These are phyloP conservation scores for Meripilus lineatus DNA, from an alignment of 1,284 basidiomycete genomes.

Conservation along the genomic window DNA sequence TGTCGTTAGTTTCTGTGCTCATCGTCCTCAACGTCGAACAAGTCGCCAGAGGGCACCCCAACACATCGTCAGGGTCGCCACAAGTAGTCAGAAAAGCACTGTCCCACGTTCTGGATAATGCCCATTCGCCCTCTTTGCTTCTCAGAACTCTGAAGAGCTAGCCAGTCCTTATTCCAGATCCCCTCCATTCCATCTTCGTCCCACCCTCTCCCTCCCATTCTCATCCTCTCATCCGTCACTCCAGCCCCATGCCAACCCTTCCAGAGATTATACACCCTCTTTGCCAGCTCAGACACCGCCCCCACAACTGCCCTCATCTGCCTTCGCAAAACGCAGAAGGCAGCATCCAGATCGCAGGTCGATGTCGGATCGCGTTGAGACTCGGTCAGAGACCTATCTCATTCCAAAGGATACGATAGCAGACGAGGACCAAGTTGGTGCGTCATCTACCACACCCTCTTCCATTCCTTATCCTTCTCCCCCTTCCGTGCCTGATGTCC, in stretches of 20 bases:
- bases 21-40: background rate
- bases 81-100: no score
- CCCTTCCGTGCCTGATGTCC: background rate
- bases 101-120: constrained; percentile 41
- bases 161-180: constrained; percentile 10
- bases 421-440: constrained; percentile 39
- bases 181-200: constrained; percentile 14
- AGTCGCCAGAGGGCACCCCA: background rate
- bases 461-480: constrained; percentile 4
- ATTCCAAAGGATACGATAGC: constrained; percentile 27
- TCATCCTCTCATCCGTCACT: constrained; percentile 9
- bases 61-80: no score
- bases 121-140: constrained; percentile 27
- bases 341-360: constrained; percentile 9
- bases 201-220: constrained; percentile 14
- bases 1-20: background rate
- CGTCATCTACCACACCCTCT: constrained; percentile 18
- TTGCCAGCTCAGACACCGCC: constrained; percentile 35
- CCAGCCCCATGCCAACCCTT: constrained; percentile 29
- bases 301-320: constrained; percentile 21
- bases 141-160: constrained; percentile 18
- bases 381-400: constrained; percentile 17
- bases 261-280: constrained; percentile 24
- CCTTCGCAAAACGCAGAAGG: constrained; percentile 25
- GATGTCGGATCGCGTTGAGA: constrained; percentile 11